Evolutionary conservation across 2,329 filamentous ascomycete genomes (phyloP), one percentile per base, ranked within the genome.

Genomic region (Ampelomyces quisqualis): DNA sequence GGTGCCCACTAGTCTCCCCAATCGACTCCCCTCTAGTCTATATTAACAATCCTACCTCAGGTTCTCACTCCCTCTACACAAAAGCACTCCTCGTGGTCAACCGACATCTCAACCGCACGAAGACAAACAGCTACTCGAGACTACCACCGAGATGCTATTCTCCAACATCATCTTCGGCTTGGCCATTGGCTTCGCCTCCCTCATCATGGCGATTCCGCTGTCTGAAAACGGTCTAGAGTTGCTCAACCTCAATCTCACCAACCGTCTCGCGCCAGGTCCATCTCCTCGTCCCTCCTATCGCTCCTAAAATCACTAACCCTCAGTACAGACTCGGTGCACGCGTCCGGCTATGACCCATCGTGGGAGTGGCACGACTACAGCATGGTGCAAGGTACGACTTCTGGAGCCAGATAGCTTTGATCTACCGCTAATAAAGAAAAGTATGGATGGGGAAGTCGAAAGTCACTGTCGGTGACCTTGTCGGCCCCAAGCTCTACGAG

Each of bases 341-440:
- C 15, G 17, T 5, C 11, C 3, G 37, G 30, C 3, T 40, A 40
- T 14, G 37, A 40, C 19, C 37, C 37, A 3, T 40, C 37, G 3
- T 29, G 10, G 7, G 30, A 40, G 4, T 40, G 24, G 19, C 17
- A 21, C 17, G 38, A 40, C n/a, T 40, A 40, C 17, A 15, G 15
- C 18, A 40, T 31, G 3, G 23, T 24, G 2, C 38, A n/a, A n/a
- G n/a, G n/a, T n/a, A n/a, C n/a, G n/a, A n/a, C n/a, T n/a, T n/a
- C n/a, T n/a, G n/a, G n/a, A n/a, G n/a, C n/a, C n/a, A n/a, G n/a
- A n/a, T n/a, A n/a, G n/a, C n/a, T n/a, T n/a, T n/a, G n/a, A n/a
- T n/a, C n/a, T n/a, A n/a, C n/a, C n/a, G n/a, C n/a, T n/a, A n/a
- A n/a, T n/a, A n/a, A n/a, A n/a, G n/a, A n/a, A n/a, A 40, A 6